Evolutionary conservation across 2,329 filamentous ascomycete species (phyloP).

Genomic region (Paecilomyces sp.): DNA sequence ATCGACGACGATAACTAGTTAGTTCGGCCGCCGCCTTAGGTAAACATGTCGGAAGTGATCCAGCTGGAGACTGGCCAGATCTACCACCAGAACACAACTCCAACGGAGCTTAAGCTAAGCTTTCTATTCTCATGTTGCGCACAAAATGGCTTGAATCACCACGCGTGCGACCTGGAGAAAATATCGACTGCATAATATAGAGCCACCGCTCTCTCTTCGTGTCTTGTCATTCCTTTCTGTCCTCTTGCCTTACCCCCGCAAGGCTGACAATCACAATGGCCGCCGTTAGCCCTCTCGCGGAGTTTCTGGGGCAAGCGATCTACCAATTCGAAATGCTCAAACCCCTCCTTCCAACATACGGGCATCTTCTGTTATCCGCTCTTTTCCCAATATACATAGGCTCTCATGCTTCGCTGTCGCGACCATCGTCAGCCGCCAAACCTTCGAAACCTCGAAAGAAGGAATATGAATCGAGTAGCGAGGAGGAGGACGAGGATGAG

Average conservation of each 20-base stretch:
- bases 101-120: background rate
- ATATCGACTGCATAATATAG: background rate
- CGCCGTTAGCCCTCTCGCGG: conserved; percentile 27
- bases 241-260: background rate
- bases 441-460: conserved; percentile 43
- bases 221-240: background rate
- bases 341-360: conserved; percentile 49
- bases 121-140: background rate
- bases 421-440: conserved; percentile 70
- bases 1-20: background rate
- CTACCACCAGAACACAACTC: background rate
- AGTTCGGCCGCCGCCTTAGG: background rate
- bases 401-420: conserved; percentile 74
- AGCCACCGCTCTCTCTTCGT: background rate
- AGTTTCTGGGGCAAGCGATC: conserved; percentile 33
- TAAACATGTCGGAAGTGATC: background rate
- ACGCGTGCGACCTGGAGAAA: background rate
- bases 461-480: conserved; percentile 21
- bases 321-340: conserved; percentile 37
- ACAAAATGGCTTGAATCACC: background rate
- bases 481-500: conserved; percentile 45
- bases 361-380: conserved; percentile 60
- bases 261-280: conserved; percentile 17
- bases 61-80: background rate
- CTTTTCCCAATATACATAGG: conserved; percentile 78